A percentile compares a stretch with the other conserved stretches of the same genome.
These are phyloP conservation scores for Pseudogymnoascus sp. DNA, from an alignment of 2,329 filamentous ascomycete genomes.

Conservation along the genomic window DNA sequence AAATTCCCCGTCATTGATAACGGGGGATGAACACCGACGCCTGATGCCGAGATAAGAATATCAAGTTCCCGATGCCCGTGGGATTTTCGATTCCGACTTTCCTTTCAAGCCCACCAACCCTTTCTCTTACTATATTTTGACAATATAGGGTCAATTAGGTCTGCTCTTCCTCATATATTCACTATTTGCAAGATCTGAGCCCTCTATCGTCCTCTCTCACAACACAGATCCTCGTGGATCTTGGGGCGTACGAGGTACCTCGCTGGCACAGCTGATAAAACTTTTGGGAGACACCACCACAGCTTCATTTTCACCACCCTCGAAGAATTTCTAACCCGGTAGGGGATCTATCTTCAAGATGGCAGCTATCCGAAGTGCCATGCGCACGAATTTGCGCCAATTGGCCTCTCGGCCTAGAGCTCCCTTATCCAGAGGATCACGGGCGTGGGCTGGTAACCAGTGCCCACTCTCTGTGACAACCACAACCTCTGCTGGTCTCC, in stretches of 20 bases:
- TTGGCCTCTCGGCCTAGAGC: constrained; percentile 2
- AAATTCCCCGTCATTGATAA: constrained; percentile 8
- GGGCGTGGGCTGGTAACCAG: constrained; percentile 21
- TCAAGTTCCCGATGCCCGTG: not conserved
- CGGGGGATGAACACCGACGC: constrained; percentile 10
- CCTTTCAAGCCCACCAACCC: not conserved
- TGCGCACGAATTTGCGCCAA: constrained; percentile 11
- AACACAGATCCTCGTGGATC: not conserved
- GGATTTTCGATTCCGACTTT: constrained; percentile 2
- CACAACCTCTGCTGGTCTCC: constrained; percentile 18
- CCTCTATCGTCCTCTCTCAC: not conserved
- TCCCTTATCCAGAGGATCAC: constrained; percentile 10
- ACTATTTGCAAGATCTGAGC: not conserved
- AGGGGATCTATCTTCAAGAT: constrained; percentile 3
- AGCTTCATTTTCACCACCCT: constrained; percentile 8
- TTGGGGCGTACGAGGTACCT: constrained; percentile 9
- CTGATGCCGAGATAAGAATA: not conserved
- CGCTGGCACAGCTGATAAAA: not conserved
- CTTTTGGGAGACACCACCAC: not conserved
- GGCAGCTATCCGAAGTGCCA: constrained; percentile 8
- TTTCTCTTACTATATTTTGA: not conserved
- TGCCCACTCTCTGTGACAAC: constrained; percentile 15
- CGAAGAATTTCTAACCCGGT: not conserved
- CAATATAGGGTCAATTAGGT: constrained; percentile 3
- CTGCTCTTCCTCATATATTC: not conserved